phyloP scores from a whole-genome alignment of 2,329 filamentous ascomycete genomes.

The Ramichloridium luteum region DNA sequence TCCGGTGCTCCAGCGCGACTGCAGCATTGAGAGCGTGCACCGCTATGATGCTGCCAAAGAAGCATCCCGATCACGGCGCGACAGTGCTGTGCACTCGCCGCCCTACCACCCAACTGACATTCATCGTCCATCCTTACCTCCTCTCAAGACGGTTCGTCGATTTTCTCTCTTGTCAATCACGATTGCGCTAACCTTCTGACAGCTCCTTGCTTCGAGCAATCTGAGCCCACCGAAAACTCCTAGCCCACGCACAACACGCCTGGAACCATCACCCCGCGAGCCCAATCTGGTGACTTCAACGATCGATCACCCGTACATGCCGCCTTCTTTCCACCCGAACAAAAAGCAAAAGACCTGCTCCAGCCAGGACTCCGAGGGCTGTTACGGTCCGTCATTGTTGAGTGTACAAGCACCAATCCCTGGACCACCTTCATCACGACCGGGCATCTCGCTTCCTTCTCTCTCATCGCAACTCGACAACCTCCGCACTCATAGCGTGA shows the following conservation, averaged over 20 bases:
- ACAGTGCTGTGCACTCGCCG: slow-evolving; percentile 15
- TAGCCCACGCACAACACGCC: slow-evolving; percentile 12
- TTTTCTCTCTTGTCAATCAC: no score
- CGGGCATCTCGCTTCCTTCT: slow-evolving; percentile 10
- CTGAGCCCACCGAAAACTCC: slow-evolving; percentile 22
- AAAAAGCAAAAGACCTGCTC: slow-evolving; percentile 23
- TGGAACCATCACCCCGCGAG: slow-evolving; percentile 22
- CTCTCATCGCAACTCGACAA: slow-evolving; percentile 9
- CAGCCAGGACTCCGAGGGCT: slow-evolving; percentile 2
- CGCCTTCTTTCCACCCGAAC: slow-evolving; percentile 24
- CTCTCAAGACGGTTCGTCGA: slow-evolving; percentile 22
- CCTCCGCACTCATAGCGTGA: slow-evolving; percentile 5
- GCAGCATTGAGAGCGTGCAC: not conserved
- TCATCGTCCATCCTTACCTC: slow-evolving; percentile 23
- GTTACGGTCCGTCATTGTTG: no score
- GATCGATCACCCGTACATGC: slow-evolving; percentile 21
- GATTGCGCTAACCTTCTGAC: no score
- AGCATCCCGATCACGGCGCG: not conserved
- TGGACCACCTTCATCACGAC: no score
- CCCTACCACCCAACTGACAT: slow-evolving; percentile 18
- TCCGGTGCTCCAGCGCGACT: not conserved
- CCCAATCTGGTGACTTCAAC: slow-evolving; percentile 17
- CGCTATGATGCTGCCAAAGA: not conserved
- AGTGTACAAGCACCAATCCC: no score
- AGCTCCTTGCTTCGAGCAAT: slow-evolving; percentile 22